These are phyloP conservation scores for Mycena polygramma DNA, from an alignment of 768 basidiomycete species.

Conservation along the genomic window DNA sequence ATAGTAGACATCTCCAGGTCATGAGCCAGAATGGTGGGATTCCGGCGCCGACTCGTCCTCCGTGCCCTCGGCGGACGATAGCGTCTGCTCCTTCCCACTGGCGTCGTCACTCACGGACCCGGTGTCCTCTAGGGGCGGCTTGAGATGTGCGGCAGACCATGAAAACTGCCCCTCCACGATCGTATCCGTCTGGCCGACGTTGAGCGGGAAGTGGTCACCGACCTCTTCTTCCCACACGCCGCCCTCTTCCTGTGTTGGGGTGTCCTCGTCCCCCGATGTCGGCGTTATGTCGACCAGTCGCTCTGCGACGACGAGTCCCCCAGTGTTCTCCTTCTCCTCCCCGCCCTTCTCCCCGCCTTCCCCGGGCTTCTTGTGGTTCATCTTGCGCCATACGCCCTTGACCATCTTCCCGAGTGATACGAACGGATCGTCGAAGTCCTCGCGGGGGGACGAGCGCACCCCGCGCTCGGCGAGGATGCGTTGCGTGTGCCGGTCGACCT, in stretches of 20 bases:
- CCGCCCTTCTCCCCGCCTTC: constrained; percentile 26
- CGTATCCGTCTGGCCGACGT: constrained; percentile 35
- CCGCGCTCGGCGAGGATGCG: constrained; percentile 36
- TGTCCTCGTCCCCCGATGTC: constrained; percentile 21
- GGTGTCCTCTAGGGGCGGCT: constrained; percentile 16
- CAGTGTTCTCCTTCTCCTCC: constrained; percentile 13
- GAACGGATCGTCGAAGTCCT: constrained; percentile 61
- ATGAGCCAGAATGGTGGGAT: neutral
- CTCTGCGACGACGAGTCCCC: constrained; percentile 35
- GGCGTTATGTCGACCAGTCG: constrained; percentile 36
- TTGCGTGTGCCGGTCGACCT: constrained; percentile 51
- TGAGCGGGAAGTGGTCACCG: constrained; percentile 42
- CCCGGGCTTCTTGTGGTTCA: constrained; percentile 53
- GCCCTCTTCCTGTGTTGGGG: constrained; percentile 40
- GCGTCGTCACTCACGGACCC: constrained; percentile 31
- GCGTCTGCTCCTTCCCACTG: constrained; percentile 23
- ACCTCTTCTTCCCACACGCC: constrained; percentile 47
- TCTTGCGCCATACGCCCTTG: constrained; percentile 67
- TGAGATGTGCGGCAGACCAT: constrained; percentile 30
- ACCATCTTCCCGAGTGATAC: constrained; percentile 63
- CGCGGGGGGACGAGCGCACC: constrained; percentile 25
- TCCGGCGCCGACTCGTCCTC: constrained; percentile 24
- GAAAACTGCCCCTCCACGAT: constrained; percentile 36
- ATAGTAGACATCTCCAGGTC: neutral
- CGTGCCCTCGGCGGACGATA: constrained; percentile 29